Percentiles rank a stretch among this genome's conserved stretches.
Conservation (phyloP, 352 stramenopile genomes). For the Phytophthora colocasiae region DNA sequence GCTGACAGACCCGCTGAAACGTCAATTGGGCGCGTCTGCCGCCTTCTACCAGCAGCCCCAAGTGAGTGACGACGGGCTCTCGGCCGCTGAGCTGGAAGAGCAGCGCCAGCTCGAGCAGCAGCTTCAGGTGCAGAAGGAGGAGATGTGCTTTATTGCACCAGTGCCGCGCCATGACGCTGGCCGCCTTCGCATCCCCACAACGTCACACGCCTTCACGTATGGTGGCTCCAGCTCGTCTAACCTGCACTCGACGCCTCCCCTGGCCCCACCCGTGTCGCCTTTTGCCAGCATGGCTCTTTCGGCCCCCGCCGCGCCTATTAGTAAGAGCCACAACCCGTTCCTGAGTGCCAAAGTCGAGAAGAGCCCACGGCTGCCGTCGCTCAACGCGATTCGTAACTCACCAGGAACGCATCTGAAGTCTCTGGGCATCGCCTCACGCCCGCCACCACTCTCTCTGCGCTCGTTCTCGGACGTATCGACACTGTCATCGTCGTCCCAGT, state of each 20-base stretch:
- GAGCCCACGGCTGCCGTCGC: slow-evolving; percentile 69
- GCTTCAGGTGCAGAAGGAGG: slow-evolving; percentile 74
- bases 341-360: slow-evolving; percentile 60
- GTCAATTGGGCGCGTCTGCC: slow-evolving; percentile 25
- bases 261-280: slow-evolving; percentile 69
- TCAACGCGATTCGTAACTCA: slow-evolving; percentile 76
- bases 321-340: slow-evolving; percentile 71
- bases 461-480: slow-evolving; percentile 63
- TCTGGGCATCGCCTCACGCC: slow-evolving; percentile 63
- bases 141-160: slow-evolving; percentile 81
- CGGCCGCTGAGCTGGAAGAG: slow-evolving; percentile 63
- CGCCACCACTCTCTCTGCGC: slow-evolving; percentile 64
- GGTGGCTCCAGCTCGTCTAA: slow-evolving; percentile 55
- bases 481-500: slow-evolving; percentile 50
- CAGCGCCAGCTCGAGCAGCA: slow-evolving; percentile 78
- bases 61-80: slow-evolving; percentile 50
- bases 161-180: slow-evolving; percentile 45
- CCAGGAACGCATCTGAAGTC: slow-evolving; percentile 59
- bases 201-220: slow-evolving; percentile 70
- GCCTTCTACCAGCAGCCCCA: slow-evolving; percentile 34
- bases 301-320: slow-evolving; percentile 57
- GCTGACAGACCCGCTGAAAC: slow-evolving; percentile 58
- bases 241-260: slow-evolving; percentile 54
- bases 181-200: slow-evolving; percentile 26
- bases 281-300: slow-evolving; percentile 79